A percentile compares a stretch with the other conserved stretches of the same genome.
phyloP scores from a whole-genome alignment of 2,329 filamentous ascomycete species.

The Colletotrichum cuscutae region DNA sequence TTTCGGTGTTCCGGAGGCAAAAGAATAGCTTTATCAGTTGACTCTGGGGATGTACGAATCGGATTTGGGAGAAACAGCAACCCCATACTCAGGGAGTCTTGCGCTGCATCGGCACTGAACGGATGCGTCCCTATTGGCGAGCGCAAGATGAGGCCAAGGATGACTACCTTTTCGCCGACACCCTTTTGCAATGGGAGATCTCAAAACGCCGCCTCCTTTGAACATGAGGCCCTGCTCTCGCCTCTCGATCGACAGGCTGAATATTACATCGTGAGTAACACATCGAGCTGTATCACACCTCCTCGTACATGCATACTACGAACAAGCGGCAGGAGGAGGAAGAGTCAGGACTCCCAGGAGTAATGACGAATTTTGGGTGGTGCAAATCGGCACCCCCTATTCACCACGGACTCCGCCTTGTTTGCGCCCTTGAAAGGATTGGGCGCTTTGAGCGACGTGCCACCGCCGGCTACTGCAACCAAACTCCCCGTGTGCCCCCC shows the following conservation, averaged over 20 bases:
- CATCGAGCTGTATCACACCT: background rate
- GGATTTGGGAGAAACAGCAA: background rate
- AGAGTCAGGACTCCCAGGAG: background rate
- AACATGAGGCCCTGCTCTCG: background rate
- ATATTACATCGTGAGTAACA: background rate
- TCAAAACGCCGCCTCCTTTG: background rate
- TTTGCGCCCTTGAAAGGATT: slow-evolving; percentile 3
- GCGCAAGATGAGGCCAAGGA: background rate
- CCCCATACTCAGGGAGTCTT: background rate
- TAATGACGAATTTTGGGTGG: background rate
- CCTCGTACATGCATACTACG: background rate
- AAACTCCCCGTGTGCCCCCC: slow-evolving; percentile 5
- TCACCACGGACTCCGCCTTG: background rate
- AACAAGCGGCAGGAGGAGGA: background rate
- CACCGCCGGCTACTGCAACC: background rate
- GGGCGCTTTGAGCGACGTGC: slow-evolving; percentile 1
- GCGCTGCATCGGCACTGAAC: background rate
- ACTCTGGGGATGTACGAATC: background rate
- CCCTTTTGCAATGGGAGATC: background rate
- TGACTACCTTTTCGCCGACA: background rate
- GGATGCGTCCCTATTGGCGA: background rate
- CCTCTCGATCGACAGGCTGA: background rate
- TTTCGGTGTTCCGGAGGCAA: background rate
- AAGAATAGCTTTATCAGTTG: background rate
- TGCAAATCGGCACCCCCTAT: background rate